Evolutionary conservation across 768 basidiomycete species (phyloP), one percentile per base, ranked within the genome.

Genomic region (Podaxis carcinomalis): DNA sequence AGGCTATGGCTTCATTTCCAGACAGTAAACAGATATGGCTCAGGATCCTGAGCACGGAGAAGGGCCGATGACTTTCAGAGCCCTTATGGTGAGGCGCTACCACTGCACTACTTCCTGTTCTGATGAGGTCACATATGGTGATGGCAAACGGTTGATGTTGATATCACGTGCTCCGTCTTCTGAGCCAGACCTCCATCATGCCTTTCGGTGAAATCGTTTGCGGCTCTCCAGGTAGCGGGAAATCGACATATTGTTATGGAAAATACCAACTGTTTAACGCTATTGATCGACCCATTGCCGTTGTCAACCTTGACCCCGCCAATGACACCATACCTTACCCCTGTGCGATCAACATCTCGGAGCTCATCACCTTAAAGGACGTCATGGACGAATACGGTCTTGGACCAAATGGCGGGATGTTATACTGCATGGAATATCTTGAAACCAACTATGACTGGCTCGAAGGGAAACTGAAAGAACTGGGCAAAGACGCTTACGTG

Each of bases 261-360:
- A 94, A 93, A 77, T 77, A 92, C 66, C 92, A 94, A 59, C 88
- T 98, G 16, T 89, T 96, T 68, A 87, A 85, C 11, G 96, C 94
- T 1, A 84, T 98, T 42, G 76, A 83, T 27, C 85, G 96, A 0
- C 93, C 94, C 1, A 88, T 98, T 47, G 84, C 92, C 37, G 80
- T 98, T 64, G 88, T 98, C 62, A 99, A 98, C 76, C 84, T 99
- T 58, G 97, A 99, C 71, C 96, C 97, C 0, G 97, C 97, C 21
- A 95, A 96, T 69, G 88, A 92, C 59, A 77, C 81, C 61, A 88
- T 95, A 28, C 88, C 93, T 23, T 99, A 98, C 74, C 94, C 94
- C 28, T 96, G 93, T 70, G 86, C 90, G 0, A 78, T 99, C 70
- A 86, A 91, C 70, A 90, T 98, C 54, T 80, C 90, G 0, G 84